Evolutionary conservation across 805 yeast species (phyloP).

Genomic region (Yarrowia keelungensis): DNA sequence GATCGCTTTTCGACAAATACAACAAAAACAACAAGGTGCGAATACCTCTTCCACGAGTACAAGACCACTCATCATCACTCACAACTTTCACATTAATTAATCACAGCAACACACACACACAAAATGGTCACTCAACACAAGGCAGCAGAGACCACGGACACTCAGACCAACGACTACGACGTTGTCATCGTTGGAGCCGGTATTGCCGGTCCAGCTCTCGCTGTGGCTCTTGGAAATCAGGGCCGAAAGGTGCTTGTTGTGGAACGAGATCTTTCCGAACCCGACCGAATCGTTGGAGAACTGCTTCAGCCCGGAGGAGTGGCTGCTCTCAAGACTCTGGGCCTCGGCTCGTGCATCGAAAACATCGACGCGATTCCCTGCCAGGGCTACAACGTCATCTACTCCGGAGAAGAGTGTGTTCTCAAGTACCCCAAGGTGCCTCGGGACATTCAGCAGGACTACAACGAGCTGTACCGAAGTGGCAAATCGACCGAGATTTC

Average conservation of each 20-base stretch:
- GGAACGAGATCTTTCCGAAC: constrained; percentile 90
- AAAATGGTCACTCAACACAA: constrained; percentile 7
- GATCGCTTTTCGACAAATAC: too few relatives aligned
- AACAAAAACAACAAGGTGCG: too few relatives aligned
- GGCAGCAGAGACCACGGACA: background rate
- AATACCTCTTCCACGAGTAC: too few relatives aligned
- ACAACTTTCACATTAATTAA: constrained; percentile 1
- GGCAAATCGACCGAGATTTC: constrained; percentile 49
- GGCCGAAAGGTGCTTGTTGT: constrained; percentile 79
- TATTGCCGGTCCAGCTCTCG: constrained; percentile 92
- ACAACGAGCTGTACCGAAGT: constrained; percentile 33
- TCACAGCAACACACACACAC: constrained; percentile 14
- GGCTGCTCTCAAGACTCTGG: constrained; percentile 78
- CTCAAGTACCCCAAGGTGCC: constrained; percentile 67
- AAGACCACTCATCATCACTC: background rate
- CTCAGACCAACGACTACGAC: constrained; percentile 58
- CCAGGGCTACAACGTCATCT: constrained; percentile 81
- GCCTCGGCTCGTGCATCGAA: constrained; percentile 77
- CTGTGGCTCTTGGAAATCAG: constrained; percentile 86
- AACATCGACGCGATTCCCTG: constrained; percentile 79
- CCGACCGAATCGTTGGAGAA: constrained; percentile 97
- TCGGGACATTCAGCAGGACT: constrained; percentile 36
- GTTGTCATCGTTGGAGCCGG: constrained; percentile 98
- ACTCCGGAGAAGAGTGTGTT: constrained; percentile 60
- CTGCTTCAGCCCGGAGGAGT: constrained; percentile 97